Conservation (phyloP, 257 asterid species). For the Knoxia roxburghii region DNA sequence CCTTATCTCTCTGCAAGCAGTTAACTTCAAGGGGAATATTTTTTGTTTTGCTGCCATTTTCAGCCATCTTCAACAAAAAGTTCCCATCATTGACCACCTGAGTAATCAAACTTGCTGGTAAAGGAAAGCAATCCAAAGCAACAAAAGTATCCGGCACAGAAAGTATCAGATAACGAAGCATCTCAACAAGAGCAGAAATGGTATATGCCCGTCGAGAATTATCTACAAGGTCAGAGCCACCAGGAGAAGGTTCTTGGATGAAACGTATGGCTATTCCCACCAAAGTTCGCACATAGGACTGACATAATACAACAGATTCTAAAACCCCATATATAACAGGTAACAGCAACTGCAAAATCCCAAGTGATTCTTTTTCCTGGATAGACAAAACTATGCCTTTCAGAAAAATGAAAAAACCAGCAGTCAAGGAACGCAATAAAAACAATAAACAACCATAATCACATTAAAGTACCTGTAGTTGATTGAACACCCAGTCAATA, state of each 20-base stretch:
- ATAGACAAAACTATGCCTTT: conserved; percentile 22
- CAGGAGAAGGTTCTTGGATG: conserved; percentile 92
- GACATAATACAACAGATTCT: conserved; percentile 86
- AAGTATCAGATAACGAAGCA: conserved; percentile 87
- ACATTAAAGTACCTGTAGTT: conserved; percentile 68
- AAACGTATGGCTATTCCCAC: conserved; percentile 68
- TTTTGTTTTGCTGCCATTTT: conserved; percentile 61
- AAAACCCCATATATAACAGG: conserved; percentile 88
- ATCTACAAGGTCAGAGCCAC: conserved; percentile 94
- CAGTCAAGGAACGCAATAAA: background rate
- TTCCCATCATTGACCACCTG: conserved; percentile 65
- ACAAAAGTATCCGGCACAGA: conserved; percentile 97
- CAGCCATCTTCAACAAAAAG: conserved; percentile 61
- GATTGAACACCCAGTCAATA: conserved; percentile 95
- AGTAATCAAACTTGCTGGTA: conserved; percentile 60
- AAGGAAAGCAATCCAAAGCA: conserved; percentile 87
- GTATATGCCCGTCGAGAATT: conserved; percentile 94
- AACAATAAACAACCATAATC: conserved; percentile 1
- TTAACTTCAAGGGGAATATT: conserved; percentile 46
- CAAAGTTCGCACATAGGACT: conserved; percentile 77
- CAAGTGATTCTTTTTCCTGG: conserved; percentile 85
- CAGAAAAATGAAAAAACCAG: background rate
- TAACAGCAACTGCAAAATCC: conserved; percentile 84
- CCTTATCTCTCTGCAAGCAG: conserved; percentile 46
- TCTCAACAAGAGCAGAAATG: conserved; percentile 89